Percentiles rank a stretch among this genome's conserved stretches.
These are phyloP conservation scores for Lentinula lateritia DNA, from an alignment of 768 basidiomycete species.

Conservation along the genomic window DNA sequence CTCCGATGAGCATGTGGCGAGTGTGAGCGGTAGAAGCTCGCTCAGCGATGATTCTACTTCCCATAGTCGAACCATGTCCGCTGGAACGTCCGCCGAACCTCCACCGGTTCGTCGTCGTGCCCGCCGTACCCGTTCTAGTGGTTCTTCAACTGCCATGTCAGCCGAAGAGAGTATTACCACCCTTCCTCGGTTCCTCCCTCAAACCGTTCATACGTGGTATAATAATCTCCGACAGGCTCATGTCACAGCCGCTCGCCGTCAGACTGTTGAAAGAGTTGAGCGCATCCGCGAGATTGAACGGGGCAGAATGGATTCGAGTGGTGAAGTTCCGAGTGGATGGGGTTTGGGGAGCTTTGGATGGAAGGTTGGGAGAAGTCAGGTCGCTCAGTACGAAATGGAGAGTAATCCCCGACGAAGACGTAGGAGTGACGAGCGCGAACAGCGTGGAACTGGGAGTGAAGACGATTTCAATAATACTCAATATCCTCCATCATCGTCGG, in stretches of 20 bases:
- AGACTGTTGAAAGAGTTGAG: conserved; percentile 63
- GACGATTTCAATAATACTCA: neutral
- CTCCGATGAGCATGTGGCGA: neutral
- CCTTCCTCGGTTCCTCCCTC: conserved; percentile 33
- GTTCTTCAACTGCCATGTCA: conserved; percentile 6
- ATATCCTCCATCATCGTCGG: neutral
- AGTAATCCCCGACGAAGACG: conserved; percentile 7
- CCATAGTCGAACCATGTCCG: neutral
- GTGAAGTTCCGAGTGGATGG: conserved; percentile 47
- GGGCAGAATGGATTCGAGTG: conserved; percentile 7
- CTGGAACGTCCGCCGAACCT: neutral
- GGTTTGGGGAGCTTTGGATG: conserved; percentile 67
- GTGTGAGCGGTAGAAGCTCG: neutral
- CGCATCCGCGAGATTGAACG: conserved; percentile 60
- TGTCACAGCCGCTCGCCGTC: conserved; percentile 60
- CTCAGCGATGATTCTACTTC: neutral
- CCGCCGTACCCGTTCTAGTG: conserved; percentile 7
- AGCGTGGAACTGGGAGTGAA: conserved; percentile 2
- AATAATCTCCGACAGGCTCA: conserved; percentile 64
- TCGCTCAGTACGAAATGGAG: conserved; percentile 10
- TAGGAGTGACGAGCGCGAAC: neutral
- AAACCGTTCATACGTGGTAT: conserved; percentile 48
- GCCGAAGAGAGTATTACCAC: conserved; percentile 15
- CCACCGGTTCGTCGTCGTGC: conserved; percentile 5
- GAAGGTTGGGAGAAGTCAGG: conserved; percentile 18